phyloP scores from a whole-genome alignment of 148 eudicot genomes.

The Rheum nobile region DNA sequence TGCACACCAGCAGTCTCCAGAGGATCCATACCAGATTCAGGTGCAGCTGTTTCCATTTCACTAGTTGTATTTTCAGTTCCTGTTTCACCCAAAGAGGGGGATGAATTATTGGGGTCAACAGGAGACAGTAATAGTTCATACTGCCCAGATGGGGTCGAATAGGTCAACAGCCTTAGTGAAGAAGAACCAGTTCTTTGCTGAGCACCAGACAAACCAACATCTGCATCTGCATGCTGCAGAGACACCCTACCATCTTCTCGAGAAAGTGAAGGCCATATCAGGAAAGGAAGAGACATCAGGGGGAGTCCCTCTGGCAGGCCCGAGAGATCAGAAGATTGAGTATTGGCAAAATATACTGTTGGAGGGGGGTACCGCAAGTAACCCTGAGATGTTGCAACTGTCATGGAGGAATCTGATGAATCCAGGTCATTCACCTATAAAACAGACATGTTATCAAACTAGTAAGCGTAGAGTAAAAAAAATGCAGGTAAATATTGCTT shows the following conservation, averaged over 20 bases:
- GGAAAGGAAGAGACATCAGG: slow-evolving; percentile 50
- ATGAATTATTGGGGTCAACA: slow-evolving; percentile 39
- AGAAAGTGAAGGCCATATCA: slow-evolving; percentile 55
- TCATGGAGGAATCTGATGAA: slow-evolving; percentile 82
- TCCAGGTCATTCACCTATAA: slow-evolving; percentile 92
- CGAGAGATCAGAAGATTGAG: slow-evolving; percentile 42
- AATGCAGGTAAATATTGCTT: not conserved
- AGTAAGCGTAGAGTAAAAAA: not conserved
- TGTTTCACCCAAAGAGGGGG: slow-evolving; percentile 35
- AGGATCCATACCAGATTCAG: slow-evolving; percentile 36
- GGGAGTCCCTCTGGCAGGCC: slow-evolving; percentile 46
- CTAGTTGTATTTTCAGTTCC: slow-evolving; percentile 25
- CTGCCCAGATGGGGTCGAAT: slow-evolving; percentile 89
- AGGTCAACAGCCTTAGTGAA: slow-evolving; percentile 86
- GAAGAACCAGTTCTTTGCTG: slow-evolving; percentile 43
- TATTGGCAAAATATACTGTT: slow-evolving; percentile 74
- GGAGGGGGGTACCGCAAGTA: slow-evolving; percentile 89
- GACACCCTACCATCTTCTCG: slow-evolving; percentile 42
- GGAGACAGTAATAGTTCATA: slow-evolving; percentile 87
- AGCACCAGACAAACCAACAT: slow-evolving; percentile 25
- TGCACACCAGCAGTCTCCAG: slow-evolving; percentile 60
- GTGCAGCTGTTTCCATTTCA: slow-evolving; percentile 32
- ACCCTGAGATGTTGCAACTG: slow-evolving; percentile 82
- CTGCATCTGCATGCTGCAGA: slow-evolving; percentile 41
- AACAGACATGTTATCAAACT: not conserved